Percentiles rank a stretch among this genome's conserved stretches.
phyloP scores from a whole-genome alignment of 2,329 filamentous ascomycete species.

The Calonectria hongkongensis region DNA sequence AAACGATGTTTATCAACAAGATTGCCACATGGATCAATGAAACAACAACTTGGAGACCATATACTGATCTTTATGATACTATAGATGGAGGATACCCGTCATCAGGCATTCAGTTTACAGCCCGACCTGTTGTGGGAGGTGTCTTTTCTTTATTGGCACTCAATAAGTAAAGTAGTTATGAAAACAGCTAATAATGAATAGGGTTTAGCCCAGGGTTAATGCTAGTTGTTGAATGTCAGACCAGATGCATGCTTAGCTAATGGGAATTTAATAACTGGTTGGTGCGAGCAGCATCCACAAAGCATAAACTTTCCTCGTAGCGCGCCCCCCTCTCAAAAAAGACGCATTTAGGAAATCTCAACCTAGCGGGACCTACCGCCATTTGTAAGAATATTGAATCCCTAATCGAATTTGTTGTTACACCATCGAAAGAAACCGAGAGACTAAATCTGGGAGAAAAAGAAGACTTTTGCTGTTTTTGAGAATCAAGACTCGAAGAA shows the following conservation, averaged over 20 bases:
- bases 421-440: too few relatives aligned
- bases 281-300: neutral
- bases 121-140: constrained; percentile 86
- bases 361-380: too few relatives aligned
- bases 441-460: too few relatives aligned
- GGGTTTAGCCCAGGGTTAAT: too few relatives aligned
- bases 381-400: too few relatives aligned
- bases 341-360: neutral
- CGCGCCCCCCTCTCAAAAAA: neutral
- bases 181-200: neutral
- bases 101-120: constrained; percentile 80
- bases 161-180: neutral
- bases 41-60: constrained; percentile 80
- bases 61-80: constrained; percentile 87
- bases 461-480: too few relatives aligned
- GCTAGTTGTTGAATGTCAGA: neutral
- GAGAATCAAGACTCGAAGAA: too few relatives aligned
- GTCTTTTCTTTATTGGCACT: constrained; percentile 79
- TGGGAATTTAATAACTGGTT: neutral
- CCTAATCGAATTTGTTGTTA: too few relatives aligned
- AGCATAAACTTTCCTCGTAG: neutral
- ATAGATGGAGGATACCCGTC: constrained; percentile 79
- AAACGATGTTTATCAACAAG: constrained; percentile 79
- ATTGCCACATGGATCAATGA: constrained; percentile 85
- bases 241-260: constrained; percentile 6